A percentile compares a stretch with the other conserved stretches of the same genome.
phyloP scores from a whole-genome alignment of 306 rosid genomes.

The Vigna unguiculata region DNA sequence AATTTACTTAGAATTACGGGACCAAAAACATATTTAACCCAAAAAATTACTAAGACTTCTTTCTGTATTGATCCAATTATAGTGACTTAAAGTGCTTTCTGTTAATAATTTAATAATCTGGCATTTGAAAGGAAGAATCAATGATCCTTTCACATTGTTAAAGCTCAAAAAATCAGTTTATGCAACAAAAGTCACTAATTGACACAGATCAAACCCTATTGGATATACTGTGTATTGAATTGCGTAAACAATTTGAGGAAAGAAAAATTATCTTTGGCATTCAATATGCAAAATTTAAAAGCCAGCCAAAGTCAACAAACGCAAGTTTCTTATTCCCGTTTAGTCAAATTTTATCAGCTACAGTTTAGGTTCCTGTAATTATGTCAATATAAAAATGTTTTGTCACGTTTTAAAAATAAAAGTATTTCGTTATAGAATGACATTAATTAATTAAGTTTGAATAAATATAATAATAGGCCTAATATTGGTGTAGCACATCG shows the following conservation, averaged over 20 bases:
- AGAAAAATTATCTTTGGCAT: neutral
- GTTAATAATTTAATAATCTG: neutral
- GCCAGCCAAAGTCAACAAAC: constrained; percentile 46
- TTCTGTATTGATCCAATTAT: neutral
- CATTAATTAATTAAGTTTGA: neutral
- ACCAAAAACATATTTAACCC: no score
- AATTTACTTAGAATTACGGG: no score
- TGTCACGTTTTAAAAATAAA: constrained; percentile 32
- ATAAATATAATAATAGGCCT: neutral
- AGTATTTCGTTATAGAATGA: constrained; percentile 10
- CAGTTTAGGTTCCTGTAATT: neutral
- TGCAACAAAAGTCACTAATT: neutral
- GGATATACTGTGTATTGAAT: constrained; percentile 1
- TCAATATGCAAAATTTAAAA: constrained; percentile 23
- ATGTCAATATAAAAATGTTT: neutral
- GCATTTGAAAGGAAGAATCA: neutral
- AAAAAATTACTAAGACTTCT: neutral
- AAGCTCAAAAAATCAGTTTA: neutral
- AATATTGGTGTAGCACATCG: neutral
- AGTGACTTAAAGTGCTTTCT: neutral
- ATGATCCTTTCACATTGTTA: neutral
- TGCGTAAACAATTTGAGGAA: constrained; percentile 14
- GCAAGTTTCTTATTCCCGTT: neutral
- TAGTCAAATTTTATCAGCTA: constrained; percentile 45
- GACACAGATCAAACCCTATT: neutral